These are phyloP conservation scores for Oropetium thomaeum DNA, from an alignment of 176 grass and related monocot genomes.

Conservation along the genomic window DNA sequence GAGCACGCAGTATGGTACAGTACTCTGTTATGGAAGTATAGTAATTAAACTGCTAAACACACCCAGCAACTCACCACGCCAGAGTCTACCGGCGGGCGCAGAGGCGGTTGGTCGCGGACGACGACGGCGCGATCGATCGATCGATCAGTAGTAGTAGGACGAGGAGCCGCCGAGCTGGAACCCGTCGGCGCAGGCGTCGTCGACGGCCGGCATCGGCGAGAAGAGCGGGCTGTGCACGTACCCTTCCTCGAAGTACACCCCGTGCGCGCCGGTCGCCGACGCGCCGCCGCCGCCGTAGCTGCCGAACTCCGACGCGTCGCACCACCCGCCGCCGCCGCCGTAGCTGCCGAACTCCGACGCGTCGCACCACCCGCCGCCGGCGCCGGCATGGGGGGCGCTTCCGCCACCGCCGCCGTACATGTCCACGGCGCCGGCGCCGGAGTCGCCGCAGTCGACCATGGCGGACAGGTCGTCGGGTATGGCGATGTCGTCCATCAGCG, in stretches of 20 bases:
- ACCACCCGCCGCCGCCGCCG: neutral
- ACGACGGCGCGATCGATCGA: neutral
- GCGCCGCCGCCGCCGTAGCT: conserved; percentile 18
- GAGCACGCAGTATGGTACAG: neutral
- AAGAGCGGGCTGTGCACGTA: conserved; percentile 99
- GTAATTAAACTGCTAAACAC: conserved; percentile 46
- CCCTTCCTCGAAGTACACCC: conserved; percentile 95
- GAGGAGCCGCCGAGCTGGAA: conserved; percentile 96
- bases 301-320: conserved; percentile 32
- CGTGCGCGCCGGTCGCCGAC: conserved; percentile 32
- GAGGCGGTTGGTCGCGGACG: conserved; percentile 4
- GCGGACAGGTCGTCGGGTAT: conserved; percentile 37
- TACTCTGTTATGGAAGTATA: neutral
- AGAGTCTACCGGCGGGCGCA: conserved; percentile 43
- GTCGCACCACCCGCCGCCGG: conserved; percentile 55
- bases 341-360: conserved; percentile 45
- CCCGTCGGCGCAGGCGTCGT: conserved; percentile 70
- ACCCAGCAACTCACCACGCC: conserved; percentile 59
- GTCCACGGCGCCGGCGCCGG: conserved; percentile 7
- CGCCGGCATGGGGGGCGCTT: too few species aligned
- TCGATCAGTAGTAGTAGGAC: conserved; percentile 66
- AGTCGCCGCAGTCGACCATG: neutral
- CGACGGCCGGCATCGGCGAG: conserved; percentile 81
- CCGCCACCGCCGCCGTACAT: conserved; percentile 1
- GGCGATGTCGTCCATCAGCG: conserved; percentile 42